phyloP scores from a whole-genome alignment of 1,284 basidiomycete genomes.

The Ceratobasidium sp. region DNA sequence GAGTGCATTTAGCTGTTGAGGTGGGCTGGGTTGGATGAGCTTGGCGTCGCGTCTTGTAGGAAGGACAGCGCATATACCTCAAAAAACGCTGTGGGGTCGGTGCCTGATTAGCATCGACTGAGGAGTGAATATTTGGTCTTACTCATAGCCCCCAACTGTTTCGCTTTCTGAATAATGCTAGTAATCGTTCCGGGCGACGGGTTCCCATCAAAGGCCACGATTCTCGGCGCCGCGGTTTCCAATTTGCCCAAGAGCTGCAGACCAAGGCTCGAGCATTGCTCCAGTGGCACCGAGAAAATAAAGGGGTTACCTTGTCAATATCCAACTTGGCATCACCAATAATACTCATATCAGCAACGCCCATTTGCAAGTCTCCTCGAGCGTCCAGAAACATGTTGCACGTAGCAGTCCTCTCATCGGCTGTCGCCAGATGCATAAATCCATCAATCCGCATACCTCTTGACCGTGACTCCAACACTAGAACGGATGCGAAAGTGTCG shows the following conservation, averaged over 20 bases:
- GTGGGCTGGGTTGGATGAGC: conserved; percentile 70
- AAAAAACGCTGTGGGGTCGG: conserved; percentile 17
- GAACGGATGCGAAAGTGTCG: conserved; percentile 75
- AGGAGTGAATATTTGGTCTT: background rate
- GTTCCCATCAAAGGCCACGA: conserved; percentile 89
- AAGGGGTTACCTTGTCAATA: conserved; percentile 60
- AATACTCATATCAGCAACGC: conserved; percentile 93
- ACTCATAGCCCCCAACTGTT: conserved; percentile 28
- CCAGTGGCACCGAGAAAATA: background rate
- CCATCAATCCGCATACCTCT: conserved; percentile 88
- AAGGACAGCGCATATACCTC: conserved; percentile 57
- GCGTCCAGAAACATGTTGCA: conserved; percentile 87
- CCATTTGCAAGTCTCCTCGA: conserved; percentile 77
- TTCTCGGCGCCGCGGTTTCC: conserved; percentile 60
- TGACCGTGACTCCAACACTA: conserved; percentile 66
- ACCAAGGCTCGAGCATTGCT: background rate
- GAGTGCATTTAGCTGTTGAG: conserved; percentile 79
- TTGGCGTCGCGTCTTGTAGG: background rate
- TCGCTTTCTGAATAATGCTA: conserved; percentile 59
- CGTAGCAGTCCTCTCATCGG: conserved; percentile 69
- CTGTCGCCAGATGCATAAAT: conserved; percentile 58
- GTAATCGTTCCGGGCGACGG: conserved; percentile 67
- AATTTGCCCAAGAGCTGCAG: conserved; percentile 55
- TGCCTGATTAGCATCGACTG: background rate
- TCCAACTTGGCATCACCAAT: conserved; percentile 61